Conservation (phyloP, 2,329 filamentous ascomycete genomes). For the Fusarium pininemorale region DNA sequence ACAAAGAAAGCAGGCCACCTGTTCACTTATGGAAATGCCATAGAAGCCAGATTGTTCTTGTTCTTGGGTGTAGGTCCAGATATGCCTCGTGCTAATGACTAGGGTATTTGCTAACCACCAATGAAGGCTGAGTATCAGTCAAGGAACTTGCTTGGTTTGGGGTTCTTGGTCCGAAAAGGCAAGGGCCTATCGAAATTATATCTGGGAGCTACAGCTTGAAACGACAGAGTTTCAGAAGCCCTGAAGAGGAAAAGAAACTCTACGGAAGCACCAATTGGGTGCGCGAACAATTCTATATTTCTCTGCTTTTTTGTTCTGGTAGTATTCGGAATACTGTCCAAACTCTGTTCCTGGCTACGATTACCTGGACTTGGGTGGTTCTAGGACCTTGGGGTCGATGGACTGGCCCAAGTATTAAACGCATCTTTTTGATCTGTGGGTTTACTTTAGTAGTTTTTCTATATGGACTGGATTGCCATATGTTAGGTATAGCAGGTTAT, state of each 20-base stretch:
- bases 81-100: neutral
- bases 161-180: neutral
- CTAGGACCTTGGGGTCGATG: neutral
- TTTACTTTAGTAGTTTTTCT: neutral
- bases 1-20: neutral
- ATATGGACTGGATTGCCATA: neutral
- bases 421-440: neutral
- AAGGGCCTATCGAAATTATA: neutral
- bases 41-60: neutral
- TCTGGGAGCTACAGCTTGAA: slow-evolving; percentile 11
- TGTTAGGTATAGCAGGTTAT: neutral
- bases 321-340: neutral
- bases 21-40: neutral
- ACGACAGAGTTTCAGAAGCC: slow-evolving; percentile 8
- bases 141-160: neutral
- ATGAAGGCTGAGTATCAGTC: slow-evolving; percentile 5
- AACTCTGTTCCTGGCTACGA: neutral
- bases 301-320: neutral
- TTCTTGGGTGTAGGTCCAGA: neutral
- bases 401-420: neutral
- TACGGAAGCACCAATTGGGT: neutral
- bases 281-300: neutral
- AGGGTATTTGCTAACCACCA: slow-evolving; percentile 11
- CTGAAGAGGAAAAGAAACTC: neutral
- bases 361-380: neutral